phyloP scores from a whole-genome alignment of 2,329 filamentous ascomycete species.

The Fusarium transvaalense region DNA sequence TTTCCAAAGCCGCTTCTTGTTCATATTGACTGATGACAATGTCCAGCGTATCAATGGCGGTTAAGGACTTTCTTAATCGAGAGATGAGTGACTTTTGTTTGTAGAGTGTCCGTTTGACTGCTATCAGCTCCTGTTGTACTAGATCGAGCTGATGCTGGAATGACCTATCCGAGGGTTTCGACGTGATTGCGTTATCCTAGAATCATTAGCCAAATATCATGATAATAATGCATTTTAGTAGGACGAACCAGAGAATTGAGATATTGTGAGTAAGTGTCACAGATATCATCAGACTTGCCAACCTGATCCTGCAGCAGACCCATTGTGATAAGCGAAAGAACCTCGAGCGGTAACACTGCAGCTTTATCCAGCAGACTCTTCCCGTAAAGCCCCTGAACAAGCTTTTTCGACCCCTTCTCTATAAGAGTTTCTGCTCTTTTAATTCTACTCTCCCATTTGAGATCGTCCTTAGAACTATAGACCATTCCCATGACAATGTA shows the following conservation, averaged over 20 bases:
- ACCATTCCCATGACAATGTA: conserved; percentile 57
- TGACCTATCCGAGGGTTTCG: conserved; percentile 56
- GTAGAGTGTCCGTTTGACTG: conserved; percentile 53
- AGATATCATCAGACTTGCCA: conserved; percentile 55
- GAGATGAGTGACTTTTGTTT: conserved; percentile 52
- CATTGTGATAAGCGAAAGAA: conserved; percentile 57
- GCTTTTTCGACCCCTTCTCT: conserved; percentile 53
- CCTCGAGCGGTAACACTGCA: conserved; percentile 58
- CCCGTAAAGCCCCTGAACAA: conserved; percentile 52
- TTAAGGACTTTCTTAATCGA: conserved; percentile 44
- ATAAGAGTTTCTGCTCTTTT: conserved; percentile 50
- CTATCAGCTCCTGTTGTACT: conserved; percentile 57
- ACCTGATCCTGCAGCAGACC: conserved; percentile 57
- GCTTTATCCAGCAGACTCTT: conserved; percentile 53
- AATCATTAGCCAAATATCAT: conserved; percentile 32
- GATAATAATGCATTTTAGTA: neutral
- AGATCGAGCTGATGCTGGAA: conserved; percentile 58
- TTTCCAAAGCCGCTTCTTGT: conserved; percentile 18
- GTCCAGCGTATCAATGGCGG: conserved; percentile 30
- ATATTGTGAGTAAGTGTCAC: conserved; percentile 58
- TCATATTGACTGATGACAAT: conserved; percentile 29
- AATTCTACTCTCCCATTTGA: conserved; percentile 50
- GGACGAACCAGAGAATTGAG: conserved; percentile 56
- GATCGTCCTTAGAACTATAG: conserved; percentile 39
- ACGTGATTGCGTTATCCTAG: conserved; percentile 57